Evolutionary conservation across 2,329 filamentous ascomycete species (phyloP), one percentile per base, ranked within the genome.

Genomic region (Talaromyces sp.): DNA sequence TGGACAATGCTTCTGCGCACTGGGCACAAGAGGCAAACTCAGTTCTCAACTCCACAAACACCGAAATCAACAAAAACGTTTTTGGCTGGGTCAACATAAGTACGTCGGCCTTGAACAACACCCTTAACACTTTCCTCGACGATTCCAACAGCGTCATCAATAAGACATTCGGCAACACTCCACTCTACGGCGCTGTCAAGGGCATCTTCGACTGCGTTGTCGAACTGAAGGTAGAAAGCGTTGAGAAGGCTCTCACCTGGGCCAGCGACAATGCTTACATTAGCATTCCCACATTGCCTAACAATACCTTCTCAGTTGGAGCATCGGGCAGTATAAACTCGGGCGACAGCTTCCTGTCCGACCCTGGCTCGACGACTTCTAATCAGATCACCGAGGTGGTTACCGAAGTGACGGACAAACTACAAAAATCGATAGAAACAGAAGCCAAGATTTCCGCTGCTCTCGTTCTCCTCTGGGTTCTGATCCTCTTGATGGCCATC

Each of bases 191-290:
- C 29, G 90, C 92, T 0, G 87, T 96, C 68, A 81, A 86, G 68
- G 88, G 90, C 50, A 85, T 97, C 35, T 83, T 97, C 64, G 84
- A 90, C 70, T 97, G 94, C 70, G 81, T 97, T n/a, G 85, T 97
- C 65, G 86, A 88, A 8, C 81, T 96, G 69, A 97, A 97, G 79
- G 83, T 97, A 64, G 86, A 90, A 65, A 84, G 87, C 24, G 85
- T 99, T 65, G 86, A 97, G 73, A 88, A 89, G 70, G 94, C 89
- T 12, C 81, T 97, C n/a, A 96, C 90, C 0, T 99, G 93, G 93
- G 89, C 96, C 11, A 85, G 90, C 68, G 88, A 97, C 66, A 80
- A 97, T 71, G 91, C 94, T 3, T 85, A 94, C 63, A 83, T 99
- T 67, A 80, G 85, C 62, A 88, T 99, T 67, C 94, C 94, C 0